Evolutionary conservation across 768 basidiomycete species (phyloP).

Genomic region (Lyophyllum decastes): DNA sequence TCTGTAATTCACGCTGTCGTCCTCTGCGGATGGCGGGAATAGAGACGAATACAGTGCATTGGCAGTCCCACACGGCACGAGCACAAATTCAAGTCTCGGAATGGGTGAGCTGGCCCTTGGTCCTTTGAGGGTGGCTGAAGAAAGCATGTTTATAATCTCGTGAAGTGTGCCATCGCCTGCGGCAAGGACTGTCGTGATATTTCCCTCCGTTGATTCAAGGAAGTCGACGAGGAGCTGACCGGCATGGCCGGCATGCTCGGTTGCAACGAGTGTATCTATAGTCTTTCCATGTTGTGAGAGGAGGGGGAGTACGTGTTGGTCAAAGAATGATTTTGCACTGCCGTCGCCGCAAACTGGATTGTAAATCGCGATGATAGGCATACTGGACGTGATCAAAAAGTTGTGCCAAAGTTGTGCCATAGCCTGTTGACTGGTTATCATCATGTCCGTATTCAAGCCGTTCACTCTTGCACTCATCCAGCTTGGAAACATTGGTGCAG

Average conservation of each 20-base stretch:
- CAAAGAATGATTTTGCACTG: slow-evolving; percentile 56
- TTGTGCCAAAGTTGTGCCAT: not conserved
- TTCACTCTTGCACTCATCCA: slow-evolving; percentile 92
- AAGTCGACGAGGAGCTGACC: slow-evolving; percentile 45
- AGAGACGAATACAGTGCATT: slow-evolving; percentile 87
- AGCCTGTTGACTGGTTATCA: not conserved
- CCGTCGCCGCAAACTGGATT: slow-evolving; percentile 76
- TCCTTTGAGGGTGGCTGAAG: slow-evolving; percentile 24
- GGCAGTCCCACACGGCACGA: slow-evolving; percentile 84
- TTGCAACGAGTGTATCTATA: slow-evolving; percentile 46
- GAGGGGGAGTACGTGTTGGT: slow-evolving; percentile 63
- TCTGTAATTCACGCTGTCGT: slow-evolving; percentile 36
- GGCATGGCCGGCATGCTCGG: slow-evolving; percentile 56
- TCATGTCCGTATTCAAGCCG: slow-evolving; percentile 47
- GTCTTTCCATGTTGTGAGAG: slow-evolving; percentile 42
- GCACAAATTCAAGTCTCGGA: slow-evolving; percentile 43
- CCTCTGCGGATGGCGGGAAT: slow-evolving; percentile 50
- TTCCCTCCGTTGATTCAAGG: slow-evolving; percentile 31
- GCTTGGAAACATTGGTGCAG: slow-evolving; percentile 69
- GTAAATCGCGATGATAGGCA: slow-evolving; percentile 65
- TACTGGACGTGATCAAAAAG: slow-evolving; percentile 17
- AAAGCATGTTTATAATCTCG: slow-evolving; percentile 75
- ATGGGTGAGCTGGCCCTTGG: slow-evolving; percentile 15
- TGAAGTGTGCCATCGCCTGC: slow-evolving; percentile 95
- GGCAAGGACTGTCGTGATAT: slow-evolving; percentile 55